phyloP scores from a whole-genome alignment of 2,329 filamentous ascomycete species.

The Madurella mycetomatis region DNA sequence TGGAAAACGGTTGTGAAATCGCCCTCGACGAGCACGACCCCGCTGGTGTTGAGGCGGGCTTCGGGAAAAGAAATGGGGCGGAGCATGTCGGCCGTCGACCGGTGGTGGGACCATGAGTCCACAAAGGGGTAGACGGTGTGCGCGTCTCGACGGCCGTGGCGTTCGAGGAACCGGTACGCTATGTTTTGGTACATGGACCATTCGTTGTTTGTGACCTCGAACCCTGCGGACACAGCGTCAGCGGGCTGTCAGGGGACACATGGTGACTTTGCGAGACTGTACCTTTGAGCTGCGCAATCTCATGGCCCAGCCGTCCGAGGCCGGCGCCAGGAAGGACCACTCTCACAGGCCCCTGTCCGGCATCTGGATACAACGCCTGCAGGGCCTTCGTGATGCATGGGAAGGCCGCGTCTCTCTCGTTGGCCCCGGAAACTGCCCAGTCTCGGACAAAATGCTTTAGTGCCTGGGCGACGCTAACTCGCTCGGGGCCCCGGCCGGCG shows the following conservation, averaged over 20 bases:
- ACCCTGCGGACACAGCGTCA: conserved; percentile 30
- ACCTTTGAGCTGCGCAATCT: conserved; percentile 39
- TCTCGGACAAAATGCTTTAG: conserved; percentile 56
- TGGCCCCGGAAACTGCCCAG: conserved; percentile 46
- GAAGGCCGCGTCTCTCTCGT: conserved; percentile 43
- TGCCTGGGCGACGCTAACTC: conserved; percentile 46
- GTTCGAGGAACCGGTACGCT: conserved; percentile 46
- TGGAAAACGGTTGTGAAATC: conserved; percentile 48
- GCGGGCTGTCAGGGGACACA: not conserved
- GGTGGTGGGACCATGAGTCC: conserved; percentile 54
- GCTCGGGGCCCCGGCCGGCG: conserved; percentile 39
- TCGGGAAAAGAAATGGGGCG: conserved; percentile 46
- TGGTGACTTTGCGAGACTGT: conserved; percentile 25
- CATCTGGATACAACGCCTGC: conserved; percentile 30
- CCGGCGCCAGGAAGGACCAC: conserved; percentile 51
- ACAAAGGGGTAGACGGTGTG: conserved; percentile 47
- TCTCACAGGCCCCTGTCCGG: conserved; percentile 26
- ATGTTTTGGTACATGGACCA: conserved; percentile 56
- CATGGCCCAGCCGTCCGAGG: conserved; percentile 48
- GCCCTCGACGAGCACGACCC: conserved; percentile 49
- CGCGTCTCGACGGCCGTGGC: conserved; percentile 17
- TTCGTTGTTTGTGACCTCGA: conserved; percentile 53
- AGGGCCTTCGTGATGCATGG: conserved; percentile 36
- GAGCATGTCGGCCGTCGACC: conserved; percentile 43
- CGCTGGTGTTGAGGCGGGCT: conserved; percentile 29